Evolutionary conservation across 768 basidiomycete species (phyloP).

Genomic region (Lactarius trivialis): DNA sequence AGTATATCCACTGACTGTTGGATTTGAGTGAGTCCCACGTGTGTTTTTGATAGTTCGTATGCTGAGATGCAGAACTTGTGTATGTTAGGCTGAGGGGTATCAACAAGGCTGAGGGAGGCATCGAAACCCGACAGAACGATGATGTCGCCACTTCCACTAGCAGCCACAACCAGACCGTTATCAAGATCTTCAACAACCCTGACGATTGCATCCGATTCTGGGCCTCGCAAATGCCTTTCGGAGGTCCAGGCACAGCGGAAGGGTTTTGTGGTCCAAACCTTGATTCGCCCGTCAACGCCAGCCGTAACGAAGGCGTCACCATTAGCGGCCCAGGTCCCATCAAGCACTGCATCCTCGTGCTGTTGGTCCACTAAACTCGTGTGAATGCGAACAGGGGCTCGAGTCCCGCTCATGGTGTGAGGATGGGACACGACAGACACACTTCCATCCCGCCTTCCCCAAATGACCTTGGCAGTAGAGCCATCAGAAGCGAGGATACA

Average conservation of each 20-base stretch:
- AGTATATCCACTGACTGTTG: not conserved
- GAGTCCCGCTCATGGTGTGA: constrained; percentile 50
- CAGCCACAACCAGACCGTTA: constrained; percentile 44
- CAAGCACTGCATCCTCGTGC: constrained; percentile 55
- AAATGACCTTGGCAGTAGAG: constrained; percentile 58
- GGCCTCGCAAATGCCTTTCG: constrained; percentile 29
- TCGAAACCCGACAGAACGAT: constrained; percentile 47
- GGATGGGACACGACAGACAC: constrained; percentile 53
- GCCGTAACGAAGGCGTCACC: constrained; percentile 42
- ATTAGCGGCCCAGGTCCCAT: constrained; percentile 45
- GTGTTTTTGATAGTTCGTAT: not conserved
- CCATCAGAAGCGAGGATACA: constrained; percentile 56
- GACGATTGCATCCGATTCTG: constrained; percentile 44
- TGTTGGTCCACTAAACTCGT: constrained; percentile 49
- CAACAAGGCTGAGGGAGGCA: constrained; percentile 18
- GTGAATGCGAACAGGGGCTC: constrained; percentile 39
- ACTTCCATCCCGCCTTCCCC: constrained; percentile 69
- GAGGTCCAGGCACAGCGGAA: constrained; percentile 62
- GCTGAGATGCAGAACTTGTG: constrained; percentile 5
- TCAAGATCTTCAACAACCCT: constrained; percentile 41
- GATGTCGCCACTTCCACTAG: constrained; percentile 50
- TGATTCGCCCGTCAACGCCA: constrained; percentile 58
- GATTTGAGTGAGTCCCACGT: not conserved
- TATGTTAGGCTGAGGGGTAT: not conserved
- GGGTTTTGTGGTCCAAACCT: constrained; percentile 61